phyloP scores from a whole-genome alignment of 2,329 filamentous ascomycete genomes.

The Thelonectria rubi region DNA sequence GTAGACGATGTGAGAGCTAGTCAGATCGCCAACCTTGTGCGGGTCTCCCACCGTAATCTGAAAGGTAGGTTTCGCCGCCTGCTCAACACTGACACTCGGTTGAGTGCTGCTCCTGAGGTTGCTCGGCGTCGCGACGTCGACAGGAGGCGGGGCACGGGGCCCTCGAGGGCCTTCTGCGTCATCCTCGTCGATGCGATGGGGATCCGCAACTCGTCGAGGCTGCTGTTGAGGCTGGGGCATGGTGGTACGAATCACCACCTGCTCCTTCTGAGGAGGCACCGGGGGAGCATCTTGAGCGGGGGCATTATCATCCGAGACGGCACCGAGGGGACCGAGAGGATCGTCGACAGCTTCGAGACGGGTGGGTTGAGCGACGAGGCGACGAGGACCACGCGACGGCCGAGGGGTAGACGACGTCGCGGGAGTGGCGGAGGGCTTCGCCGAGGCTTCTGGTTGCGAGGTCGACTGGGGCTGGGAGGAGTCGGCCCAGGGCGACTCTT shows the following conservation, averaged over 20 bases:
- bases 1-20: conserved; percentile 97
- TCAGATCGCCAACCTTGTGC: conserved; percentile 96
- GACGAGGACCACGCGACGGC: conserved; percentile 62
- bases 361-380: conserved; percentile 78
- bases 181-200: conserved; percentile 75
- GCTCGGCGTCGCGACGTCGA: conserved; percentile 65
- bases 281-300: conserved; percentile 65
- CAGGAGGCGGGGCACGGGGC: conserved; percentile 72
- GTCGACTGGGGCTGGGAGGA: conserved; percentile 41
- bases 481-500: conserved; percentile 64
- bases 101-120: conserved; percentile 62
- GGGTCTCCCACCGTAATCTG: conserved; percentile 93
- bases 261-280: conserved; percentile 74
- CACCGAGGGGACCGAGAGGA: conserved; percentile 80
- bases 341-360: conserved; percentile 81
- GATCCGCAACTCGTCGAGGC: conserved; percentile 60
- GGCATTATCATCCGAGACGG: conserved; percentile 60
- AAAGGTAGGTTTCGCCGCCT: conserved; percentile 92
- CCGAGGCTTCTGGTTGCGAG: conserved; percentile 40
- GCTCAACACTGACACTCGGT: conserved; percentile 90
- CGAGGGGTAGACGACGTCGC: conserved; percentile 50
- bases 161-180: conserved; percentile 64
- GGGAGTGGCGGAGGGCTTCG: conserved; percentile 42
- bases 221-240: conserved; percentile 57
- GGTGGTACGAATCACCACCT: conserved; percentile 67